A percentile compares a stretch with the other conserved stretches of the same genome.
These are phyloP conservation scores for Cytospora chrysosperma DNA, from an alignment of 2,329 filamentous ascomycete species.

Conservation along the genomic window DNA sequence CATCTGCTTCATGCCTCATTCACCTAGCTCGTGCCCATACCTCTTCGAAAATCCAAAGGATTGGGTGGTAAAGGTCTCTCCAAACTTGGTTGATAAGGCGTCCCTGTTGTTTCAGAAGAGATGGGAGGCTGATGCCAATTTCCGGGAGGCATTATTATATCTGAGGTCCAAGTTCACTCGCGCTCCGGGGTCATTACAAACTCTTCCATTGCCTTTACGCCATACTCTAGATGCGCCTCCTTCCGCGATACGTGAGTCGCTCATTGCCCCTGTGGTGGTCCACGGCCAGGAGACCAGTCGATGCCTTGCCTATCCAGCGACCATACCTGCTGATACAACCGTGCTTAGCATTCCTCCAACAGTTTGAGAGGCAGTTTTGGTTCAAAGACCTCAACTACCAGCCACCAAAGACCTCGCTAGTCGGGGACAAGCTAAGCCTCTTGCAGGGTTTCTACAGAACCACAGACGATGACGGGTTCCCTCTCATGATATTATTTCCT, in stretches of 20 bases:
- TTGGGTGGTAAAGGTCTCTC: background rate
- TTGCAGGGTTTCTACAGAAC: background rate
- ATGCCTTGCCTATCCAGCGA: background rate
- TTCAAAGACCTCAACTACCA: background rate
- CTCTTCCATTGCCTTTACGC: background rate
- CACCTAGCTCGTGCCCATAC: background rate
- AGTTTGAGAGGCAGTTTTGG: background rate
- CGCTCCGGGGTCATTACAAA: background rate
- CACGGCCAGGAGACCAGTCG: no score
- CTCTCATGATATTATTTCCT: background rate
- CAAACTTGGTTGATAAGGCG: background rate
- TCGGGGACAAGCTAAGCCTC: background rate
- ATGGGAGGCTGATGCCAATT: background rate
- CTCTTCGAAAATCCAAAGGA: background rate
- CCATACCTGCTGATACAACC: background rate
- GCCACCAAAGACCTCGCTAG: background rate
- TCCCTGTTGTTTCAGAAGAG: background rate
- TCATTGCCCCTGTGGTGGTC: background rate
- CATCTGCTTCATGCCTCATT: background rate
- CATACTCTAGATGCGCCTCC: background rate
- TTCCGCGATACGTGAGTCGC: conserved; percentile 6
- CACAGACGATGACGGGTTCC: background rate
- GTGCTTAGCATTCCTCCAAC: background rate
- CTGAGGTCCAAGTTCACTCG: background rate
- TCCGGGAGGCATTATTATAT: background rate